Conservation (phyloP, 179 eudicot genomes). For the Carnegiea gigantea region DNA sequence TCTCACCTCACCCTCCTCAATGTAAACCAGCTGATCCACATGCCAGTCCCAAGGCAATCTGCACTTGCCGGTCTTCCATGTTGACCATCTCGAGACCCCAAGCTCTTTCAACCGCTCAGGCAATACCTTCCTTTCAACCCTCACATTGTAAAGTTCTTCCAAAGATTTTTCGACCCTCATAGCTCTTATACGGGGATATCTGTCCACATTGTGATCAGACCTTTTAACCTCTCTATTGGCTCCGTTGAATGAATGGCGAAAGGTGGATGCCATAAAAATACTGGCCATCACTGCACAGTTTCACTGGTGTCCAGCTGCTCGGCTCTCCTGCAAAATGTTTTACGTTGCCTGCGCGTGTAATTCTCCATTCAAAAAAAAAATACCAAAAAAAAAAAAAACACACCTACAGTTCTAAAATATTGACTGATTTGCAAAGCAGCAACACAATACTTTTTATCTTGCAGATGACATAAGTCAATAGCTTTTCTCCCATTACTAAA, state of each 20-base stretch:
- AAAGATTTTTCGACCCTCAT: slow-evolving; percentile 62
- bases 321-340: slow-evolving; percentile 16
- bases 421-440: neutral
- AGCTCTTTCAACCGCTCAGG: slow-evolving; percentile 65
- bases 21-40: slow-evolving; percentile 85
- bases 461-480: neutral
- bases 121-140: slow-evolving; percentile 69
- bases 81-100: slow-evolving; percentile 74
- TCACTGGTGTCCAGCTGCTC: neutral
- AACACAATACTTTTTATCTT: neutral
- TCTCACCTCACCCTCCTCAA: slow-evolving; percentile 95
- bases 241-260: slow-evolving; percentile 31
- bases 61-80: slow-evolving; percentile 94
- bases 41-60: slow-evolving; percentile 98
- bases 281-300: slow-evolving; percentile 40
- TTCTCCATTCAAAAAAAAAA: too few species aligned
- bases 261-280: slow-evolving; percentile 38
- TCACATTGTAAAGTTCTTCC: slow-evolving; percentile 77
- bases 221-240: slow-evolving; percentile 20
- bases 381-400: too few species aligned
- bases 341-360: neutral
- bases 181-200: slow-evolving; percentile 39
- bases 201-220: neutral
- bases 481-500: neutral
- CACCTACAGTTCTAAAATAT: neutral